Conservation (phyloP, 352 stramenopile genomes). For the Blastocystis sp. region DNA sequence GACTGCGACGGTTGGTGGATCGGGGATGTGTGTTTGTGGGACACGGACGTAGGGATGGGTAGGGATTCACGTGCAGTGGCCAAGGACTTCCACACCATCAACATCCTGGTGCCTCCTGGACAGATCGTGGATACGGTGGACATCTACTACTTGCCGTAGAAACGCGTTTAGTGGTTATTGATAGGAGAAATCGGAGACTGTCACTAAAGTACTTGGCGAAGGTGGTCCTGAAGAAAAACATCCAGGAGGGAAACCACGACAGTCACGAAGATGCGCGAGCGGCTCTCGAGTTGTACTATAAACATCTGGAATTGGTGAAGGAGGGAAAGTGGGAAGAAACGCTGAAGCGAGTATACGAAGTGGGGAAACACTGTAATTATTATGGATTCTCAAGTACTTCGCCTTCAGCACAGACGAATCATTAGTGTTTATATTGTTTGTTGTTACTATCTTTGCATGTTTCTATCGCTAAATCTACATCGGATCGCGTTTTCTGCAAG, state of each 20-base stretch:
- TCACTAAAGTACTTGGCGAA: constrained; percentile 78
- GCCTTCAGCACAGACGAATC: neutral
- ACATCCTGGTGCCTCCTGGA: constrained; percentile 76
- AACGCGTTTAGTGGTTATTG: neutral
- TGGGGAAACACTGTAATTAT: constrained; percentile 55
- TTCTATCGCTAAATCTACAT: neutral
- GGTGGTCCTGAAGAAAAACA: constrained; percentile 77
- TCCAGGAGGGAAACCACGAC: constrained; percentile 82
- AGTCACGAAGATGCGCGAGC: constrained; percentile 80
- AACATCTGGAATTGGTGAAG: constrained; percentile 71
- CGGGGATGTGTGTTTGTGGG: constrained; percentile 68
- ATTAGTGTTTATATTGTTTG: constrained; percentile 39
- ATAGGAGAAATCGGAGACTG: constrained; percentile 74
- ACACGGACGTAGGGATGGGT: constrained; percentile 59
- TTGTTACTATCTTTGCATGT: neutral
- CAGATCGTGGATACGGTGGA: constrained; percentile 83
- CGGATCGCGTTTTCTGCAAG: neutral
- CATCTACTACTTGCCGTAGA: constrained; percentile 73
- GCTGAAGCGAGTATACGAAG: constrained; percentile 50
- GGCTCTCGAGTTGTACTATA: constrained; percentile 75
- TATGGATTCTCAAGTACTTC: constrained; percentile 7
- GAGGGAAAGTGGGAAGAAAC: constrained; percentile 65
- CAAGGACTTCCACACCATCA: constrained; percentile 80
- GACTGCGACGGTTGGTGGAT: constrained; percentile 79
- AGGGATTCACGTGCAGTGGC: constrained; percentile 73